Base-by-base conservation (phyloP, 2,329 filamentous ascomycete species). In the Pyrenochaeta sp. region DNA sequence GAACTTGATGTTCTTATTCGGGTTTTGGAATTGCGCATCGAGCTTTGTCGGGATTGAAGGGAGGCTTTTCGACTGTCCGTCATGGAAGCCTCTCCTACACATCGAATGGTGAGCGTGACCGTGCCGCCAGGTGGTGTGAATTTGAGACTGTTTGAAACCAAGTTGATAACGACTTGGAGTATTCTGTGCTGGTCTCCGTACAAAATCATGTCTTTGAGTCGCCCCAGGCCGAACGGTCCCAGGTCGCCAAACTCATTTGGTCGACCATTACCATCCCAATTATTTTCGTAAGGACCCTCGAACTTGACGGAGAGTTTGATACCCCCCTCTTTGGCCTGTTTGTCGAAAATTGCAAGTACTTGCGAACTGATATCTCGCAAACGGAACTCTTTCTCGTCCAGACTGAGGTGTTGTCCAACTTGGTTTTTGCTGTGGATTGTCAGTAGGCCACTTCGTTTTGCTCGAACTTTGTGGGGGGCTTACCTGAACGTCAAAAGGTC, bases 181-280 rank as follows among this genome's bases (percentile, higher is more conserved):
- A 97, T 95, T 39, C 93, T 84, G 68, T 97, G 92, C 62, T 95
- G 90, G 66, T 97, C 93, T n/a, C 93, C 93, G 87, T 91, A 95
- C 1, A 97, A 79, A 45, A 90, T 88, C 88, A 96, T 93, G 60
- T 96, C 91, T 69, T 90, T 91, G 20, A 96, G 75, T 15, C 88
- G 82, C 9, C 89, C 89, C 3, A 85, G 81, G 4, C 89, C 89
- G 27, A 81, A 79, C 1, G 88, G 89, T 0, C 88, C 89, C 14
- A 88, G 78, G 2, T 85, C 86, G 10, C 85, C 84, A 12, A 85
- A 74, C 45, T 69, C 67, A 17, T 68, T 69, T n/a, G 64, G 67
- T 32, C 71, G 68, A 7, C 69, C 72, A 17, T 63, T 69, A 14
- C 77, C 75, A 53, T 78, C 78, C 1, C 67, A 29, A 15, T 77